Conservation (phyloP, 352 stramenopile species). For the Phytopythium boreale region DNA sequence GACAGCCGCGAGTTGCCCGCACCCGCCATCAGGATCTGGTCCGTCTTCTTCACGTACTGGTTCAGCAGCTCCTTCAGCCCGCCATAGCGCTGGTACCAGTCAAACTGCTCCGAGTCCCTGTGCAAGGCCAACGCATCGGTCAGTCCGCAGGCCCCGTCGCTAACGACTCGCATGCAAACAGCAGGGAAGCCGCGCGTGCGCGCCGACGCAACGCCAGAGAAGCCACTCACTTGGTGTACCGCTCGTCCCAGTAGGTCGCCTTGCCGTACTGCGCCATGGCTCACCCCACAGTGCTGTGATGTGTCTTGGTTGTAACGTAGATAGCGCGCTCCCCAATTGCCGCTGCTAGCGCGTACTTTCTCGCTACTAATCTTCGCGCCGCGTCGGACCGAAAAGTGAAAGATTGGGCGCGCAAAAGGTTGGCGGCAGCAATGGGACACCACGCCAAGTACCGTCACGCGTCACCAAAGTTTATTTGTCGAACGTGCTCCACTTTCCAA, state of each 20-base stretch:
- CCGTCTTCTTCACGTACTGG: slow-evolving; percentile 94
- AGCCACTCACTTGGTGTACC: slow-evolving; percentile 89
- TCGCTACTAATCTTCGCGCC: background rate
- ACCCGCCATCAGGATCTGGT: slow-evolving; percentile 91
- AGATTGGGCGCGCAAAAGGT: slow-evolving; percentile 1
- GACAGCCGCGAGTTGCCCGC: slow-evolving; percentile 93
- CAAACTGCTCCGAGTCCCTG: slow-evolving; percentile 92
- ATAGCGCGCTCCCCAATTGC: background rate
- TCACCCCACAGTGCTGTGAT: no score
- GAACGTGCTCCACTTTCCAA: no score
- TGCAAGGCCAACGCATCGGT: background rate
- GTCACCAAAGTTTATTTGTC: background rate
- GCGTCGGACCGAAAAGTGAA: slow-evolving; percentile 6
- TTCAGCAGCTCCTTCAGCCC: slow-evolving; percentile 87
- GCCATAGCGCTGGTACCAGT: slow-evolving; percentile 94
- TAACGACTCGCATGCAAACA: background rate
- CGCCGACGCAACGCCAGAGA: background rate
- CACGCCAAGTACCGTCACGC: background rate
- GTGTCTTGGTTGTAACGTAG: no score
- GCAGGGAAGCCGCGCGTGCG: background rate
- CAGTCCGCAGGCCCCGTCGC: background rate
- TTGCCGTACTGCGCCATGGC: slow-evolving; percentile 92
- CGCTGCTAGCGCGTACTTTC: background rate
- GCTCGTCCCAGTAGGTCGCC: slow-evolving; percentile 92
- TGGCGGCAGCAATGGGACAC: background rate